These are phyloP conservation scores for Blastobotrys terrestris DNA, from an alignment of 805 yeast genomes.

Conservation along the genomic window DNA sequence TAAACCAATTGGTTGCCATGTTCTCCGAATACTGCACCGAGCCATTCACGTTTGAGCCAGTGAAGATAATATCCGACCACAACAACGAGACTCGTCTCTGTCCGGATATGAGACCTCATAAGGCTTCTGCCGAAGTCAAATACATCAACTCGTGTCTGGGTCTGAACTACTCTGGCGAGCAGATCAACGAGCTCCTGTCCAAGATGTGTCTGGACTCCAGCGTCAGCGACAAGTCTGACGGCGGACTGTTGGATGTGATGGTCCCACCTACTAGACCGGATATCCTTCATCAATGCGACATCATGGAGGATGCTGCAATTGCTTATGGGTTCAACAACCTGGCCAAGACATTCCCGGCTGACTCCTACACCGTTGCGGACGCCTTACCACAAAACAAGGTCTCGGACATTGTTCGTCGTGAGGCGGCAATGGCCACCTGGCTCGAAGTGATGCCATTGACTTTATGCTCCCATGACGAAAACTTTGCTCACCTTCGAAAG, in stretches of 20 bases:
- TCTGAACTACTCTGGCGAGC: conserved; percentile 60
- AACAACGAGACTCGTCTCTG: conserved; percentile 66
- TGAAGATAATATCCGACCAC: conserved; percentile 75
- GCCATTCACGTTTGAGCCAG: conserved; percentile 86
- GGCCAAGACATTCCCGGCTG: conserved; percentile 71
- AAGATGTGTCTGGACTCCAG: conserved; percentile 76
- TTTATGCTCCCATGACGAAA: conserved; percentile 93
- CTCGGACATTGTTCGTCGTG: conserved; percentile 82
- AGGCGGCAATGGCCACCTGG: conserved; percentile 94
- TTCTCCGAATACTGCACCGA: conserved; percentile 79
- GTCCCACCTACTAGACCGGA: conserved; percentile 96
- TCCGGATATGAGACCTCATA: conserved; percentile 67
- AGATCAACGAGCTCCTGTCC: conserved; percentile 59
- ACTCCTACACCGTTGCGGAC: conserved; percentile 70
- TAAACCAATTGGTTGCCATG: conserved; percentile 92
- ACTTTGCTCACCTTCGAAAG: conserved; percentile 76
- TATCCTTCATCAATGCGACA: conserved; percentile 92
- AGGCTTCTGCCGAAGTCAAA: conserved; percentile 63
- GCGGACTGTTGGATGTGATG: conserved; percentile 52
- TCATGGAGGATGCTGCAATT: conserved; percentile 97
- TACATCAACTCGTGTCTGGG: conserved; percentile 94
- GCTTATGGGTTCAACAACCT: conserved; percentile 92
- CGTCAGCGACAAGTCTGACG: conserved; percentile 39
- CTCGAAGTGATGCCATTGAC: conserved; percentile 93
- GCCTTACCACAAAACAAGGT: conserved; percentile 89